phyloP scores from a whole-genome alignment of 2,329 filamentous ascomycete species.

The Orbilia javanica region DNA sequence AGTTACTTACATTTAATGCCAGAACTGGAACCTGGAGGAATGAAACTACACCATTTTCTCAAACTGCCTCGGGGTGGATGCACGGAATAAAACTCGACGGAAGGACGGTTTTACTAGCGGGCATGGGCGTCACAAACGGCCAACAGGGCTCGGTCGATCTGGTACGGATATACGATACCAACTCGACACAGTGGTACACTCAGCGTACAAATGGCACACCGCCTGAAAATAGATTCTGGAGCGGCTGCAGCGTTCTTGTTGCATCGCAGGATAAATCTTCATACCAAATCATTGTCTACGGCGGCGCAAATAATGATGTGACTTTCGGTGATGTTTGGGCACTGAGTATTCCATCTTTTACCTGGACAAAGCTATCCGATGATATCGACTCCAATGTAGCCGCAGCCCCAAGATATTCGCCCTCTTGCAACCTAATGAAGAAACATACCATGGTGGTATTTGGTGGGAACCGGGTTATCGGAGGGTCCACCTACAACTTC shows the following conservation, averaged over 20 bases:
- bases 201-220: constrained; percentile 44
- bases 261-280: constrained; percentile 43
- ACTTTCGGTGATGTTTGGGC: constrained; percentile 55
- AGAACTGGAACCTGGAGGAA: constrained; percentile 38
- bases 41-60: constrained; percentile 31
- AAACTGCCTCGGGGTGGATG: constrained; percentile 34
- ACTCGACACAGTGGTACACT: constrained; percentile 42
- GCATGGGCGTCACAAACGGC: constrained; percentile 43
- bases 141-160: constrained; percentile 35
- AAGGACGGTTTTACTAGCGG: constrained; percentile 37
- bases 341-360: constrained; percentile 53
- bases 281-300: constrained; percentile 50
- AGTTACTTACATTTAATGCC: constrained; percentile 46
- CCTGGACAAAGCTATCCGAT: constrained; percentile 41
- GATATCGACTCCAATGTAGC: constrained; percentile 41
- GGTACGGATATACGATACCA: constrained; percentile 47
- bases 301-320: constrained; percentile 33
- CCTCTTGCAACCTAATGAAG: constrained; percentile 43
- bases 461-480: constrained; percentile 44
- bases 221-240: constrained; percentile 48
- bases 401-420: constrained; percentile 31
- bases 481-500: constrained; percentile 32
- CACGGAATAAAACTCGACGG: constrained; percentile 33
- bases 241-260: constrained; percentile 39
- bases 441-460: constrained; percentile 48